Conservation (phyloP, 257 asterid species). For the Petunia axillaris region DNA sequence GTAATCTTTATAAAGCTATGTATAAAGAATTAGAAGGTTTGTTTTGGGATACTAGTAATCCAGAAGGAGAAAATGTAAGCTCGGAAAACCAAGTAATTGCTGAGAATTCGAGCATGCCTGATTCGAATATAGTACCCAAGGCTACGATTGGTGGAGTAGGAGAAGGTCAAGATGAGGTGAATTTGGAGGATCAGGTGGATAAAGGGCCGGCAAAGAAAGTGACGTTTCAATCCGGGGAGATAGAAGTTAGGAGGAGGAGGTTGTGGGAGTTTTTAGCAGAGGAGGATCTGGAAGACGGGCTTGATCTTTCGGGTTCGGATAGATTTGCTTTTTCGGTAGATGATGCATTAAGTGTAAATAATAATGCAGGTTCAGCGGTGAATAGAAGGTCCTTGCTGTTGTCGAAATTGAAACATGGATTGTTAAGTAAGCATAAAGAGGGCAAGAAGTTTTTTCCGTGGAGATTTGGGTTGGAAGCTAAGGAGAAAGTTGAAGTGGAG, state of each 20-base stretch:
- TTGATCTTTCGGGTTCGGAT: slow-evolving; percentile 95
- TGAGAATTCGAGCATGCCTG: slow-evolving; percentile 39
- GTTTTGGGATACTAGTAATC: slow-evolving; percentile 69
- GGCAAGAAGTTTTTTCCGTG: slow-evolving; percentile 69
- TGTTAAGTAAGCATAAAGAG: slow-evolving; percentile 74
- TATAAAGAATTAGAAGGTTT: slow-evolving; percentile 86
- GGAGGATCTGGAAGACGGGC: slow-evolving; percentile 82
- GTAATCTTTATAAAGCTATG: slow-evolving; percentile 84
- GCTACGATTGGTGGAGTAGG: slow-evolving; percentile 32
- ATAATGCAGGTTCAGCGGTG: slow-evolving; percentile 75
- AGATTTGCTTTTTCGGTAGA: slow-evolving; percentile 94
- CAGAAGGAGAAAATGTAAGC: slow-evolving; percentile 44
- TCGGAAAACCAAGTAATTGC: slow-evolving; percentile 41
- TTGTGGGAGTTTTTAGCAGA: slow-evolving; percentile 92
- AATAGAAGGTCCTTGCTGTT: slow-evolving; percentile 74
- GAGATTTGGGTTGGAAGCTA: slow-evolving; percentile 82
- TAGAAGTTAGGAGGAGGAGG: slow-evolving; percentile 80
- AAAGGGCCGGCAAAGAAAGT: slow-evolving; percentile 52
- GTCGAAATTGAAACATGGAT: slow-evolving; percentile 79
- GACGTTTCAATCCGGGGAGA: slow-evolving; percentile 68
- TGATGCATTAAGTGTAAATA: slow-evolving; percentile 84
- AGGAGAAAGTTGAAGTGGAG: slow-evolving; percentile 57
- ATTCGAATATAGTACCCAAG: slow-evolving; percentile 23
- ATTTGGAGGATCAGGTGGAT: slow-evolving; percentile 22
- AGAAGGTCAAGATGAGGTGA: slow-evolving; percentile 44